Conservation (phyloP, 768 basidiomycete genomes). For the Astraeus odoratus region DNA sequence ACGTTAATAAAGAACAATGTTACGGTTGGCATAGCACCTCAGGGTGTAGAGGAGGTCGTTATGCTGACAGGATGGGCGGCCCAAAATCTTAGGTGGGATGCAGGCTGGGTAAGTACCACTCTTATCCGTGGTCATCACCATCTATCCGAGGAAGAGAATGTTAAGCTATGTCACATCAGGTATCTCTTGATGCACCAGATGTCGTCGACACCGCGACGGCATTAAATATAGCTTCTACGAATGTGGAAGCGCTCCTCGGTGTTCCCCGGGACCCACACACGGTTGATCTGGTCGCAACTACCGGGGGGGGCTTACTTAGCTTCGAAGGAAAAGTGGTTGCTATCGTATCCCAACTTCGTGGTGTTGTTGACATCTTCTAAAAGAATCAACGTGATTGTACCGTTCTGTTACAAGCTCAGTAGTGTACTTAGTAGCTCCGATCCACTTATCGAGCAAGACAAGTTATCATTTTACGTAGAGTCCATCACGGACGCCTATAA, state of each 20-base stretch:
- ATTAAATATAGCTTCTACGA: slow-evolving; percentile 34
- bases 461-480: too few relatives aligned
- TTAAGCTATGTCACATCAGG: slow-evolving; percentile 18
- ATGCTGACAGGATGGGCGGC: slow-evolving; percentile 73
- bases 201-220: slow-evolving; percentile 33
- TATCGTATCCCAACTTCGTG: slow-evolving; percentile 31
- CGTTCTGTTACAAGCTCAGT: too few relatives aligned
- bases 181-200: slow-evolving; percentile 31
- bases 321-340: slow-evolving; percentile 40
- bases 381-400: not conserved
- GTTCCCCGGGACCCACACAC: slow-evolving; percentile 12
- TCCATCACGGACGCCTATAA: too few relatives aligned
- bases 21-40: slow-evolving; percentile 50
- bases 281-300: slow-evolving; percentile 35
- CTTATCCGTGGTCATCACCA: not conserved
- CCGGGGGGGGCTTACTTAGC: slow-evolving; percentile 34
- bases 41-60: slow-evolving; percentile 43
- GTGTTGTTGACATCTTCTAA: slow-evolving; percentile 30
- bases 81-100: slow-evolving; percentile 86
- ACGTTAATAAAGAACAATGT: slow-evolving; percentile 50
- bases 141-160: not conserved
- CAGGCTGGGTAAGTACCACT: slow-evolving; percentile 82
- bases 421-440: too few relatives aligned
- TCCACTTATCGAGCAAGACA: too few relatives aligned
- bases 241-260: slow-evolving; percentile 39